Evolutionary conservation across 2,329 filamentous ascomycete species (phyloP), one percentile per base, ranked within the genome.

Genomic region (Pseudodiploospora longispora): DNA sequence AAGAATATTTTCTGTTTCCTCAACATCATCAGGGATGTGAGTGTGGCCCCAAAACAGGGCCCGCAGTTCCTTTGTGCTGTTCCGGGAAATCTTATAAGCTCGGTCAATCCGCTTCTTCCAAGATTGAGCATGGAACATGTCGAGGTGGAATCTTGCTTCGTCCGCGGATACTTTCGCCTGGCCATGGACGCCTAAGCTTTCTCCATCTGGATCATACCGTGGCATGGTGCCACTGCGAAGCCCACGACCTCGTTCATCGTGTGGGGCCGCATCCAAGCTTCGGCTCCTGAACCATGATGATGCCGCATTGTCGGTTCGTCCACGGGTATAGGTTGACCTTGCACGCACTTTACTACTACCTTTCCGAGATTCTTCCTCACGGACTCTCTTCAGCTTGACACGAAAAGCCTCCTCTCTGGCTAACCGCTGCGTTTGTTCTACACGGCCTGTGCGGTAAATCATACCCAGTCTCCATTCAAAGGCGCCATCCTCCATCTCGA

Each of bases 391-490:
- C 10, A 85, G 76, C 62, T 98, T 98, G 47, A 95, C 71, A 10
- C 81, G 72, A 64, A 94, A 97, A 0, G 91, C 91, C 52, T 95
- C 88, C 61, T 95, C 88, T 36, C 93, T 81, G 4, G 91, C 90
- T 43, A 95, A 70, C 19, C 93, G 79, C 62, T 97, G 93, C 59
- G 84, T 83, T 63, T 97, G 91, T 62, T 98, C 93, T 44, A 90
- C 71, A 19, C 91, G 74, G 1, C 94, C 93, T 38, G 87, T 80
- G 30, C 91, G 82, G 62, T 97, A 98, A 41, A 98, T 98, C 58
- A 89, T 82, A 10, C 90, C 88, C 7, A 98, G 71, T 60, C 96
- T 97, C 87, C 90, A 98, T 62, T 98, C 93, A 57, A 98, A 98
- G 0, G 87, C 84, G 40, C 93, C 91, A 60, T 98, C 93, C 65